Evolutionary conservation across 1,284 basidiomycete species (phyloP).

Genomic region (Trametes sp.): DNA sequence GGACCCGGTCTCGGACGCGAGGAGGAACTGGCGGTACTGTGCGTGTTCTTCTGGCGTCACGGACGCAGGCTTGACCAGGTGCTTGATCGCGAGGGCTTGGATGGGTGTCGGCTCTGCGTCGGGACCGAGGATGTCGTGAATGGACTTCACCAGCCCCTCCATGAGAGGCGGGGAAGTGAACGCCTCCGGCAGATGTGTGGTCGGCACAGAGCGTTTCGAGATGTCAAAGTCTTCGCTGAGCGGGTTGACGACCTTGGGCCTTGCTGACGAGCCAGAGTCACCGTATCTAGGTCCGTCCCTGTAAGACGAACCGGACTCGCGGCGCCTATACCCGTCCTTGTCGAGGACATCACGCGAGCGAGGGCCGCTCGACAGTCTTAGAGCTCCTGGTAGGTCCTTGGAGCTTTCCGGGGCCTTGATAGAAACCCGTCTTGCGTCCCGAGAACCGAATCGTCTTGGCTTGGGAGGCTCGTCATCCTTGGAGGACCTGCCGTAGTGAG

Average conservation of each 20-base stretch:
- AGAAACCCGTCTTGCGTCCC: neutral
- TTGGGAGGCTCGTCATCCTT: neutral
- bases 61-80: constrained; percentile 49
- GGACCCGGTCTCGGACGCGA: constrained; percentile 89
- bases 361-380: constrained; percentile 2
- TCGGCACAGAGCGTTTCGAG: constrained; percentile 36
- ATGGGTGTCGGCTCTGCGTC: constrained; percentile 72
- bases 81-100: constrained; percentile 73
- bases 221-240: constrained; percentile 52
- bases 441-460: neutral
- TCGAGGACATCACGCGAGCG: neutral
- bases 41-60: constrained; percentile 22
- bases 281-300: too few relatives aligned
- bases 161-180: constrained; percentile 76
- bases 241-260: constrained; percentile 38
- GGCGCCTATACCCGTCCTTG: neutral
- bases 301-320: neutral
- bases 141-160: constrained; percentile 62
- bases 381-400: constrained; percentile 4
- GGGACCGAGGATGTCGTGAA: constrained; percentile 63
- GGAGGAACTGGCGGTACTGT: constrained; percentile 64
- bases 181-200: constrained; percentile 35
- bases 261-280: neutral
- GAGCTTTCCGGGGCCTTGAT: neutral
- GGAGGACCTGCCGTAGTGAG: constrained; percentile 15